phyloP scores from a whole-genome alignment of 345 rosid genomes.

The Draba incana region DNA sequence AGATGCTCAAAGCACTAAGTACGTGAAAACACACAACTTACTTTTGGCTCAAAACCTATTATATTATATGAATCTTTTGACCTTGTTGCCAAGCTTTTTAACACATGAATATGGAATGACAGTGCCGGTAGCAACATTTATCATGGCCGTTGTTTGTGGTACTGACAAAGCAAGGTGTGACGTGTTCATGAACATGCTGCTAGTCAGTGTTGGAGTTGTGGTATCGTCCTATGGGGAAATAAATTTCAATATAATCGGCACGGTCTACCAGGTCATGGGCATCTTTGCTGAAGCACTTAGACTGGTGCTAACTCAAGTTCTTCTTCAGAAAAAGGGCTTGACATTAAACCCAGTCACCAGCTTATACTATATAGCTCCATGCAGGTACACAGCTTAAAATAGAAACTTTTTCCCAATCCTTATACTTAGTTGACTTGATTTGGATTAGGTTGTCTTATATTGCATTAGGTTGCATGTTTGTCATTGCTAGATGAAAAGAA shows the following conservation, averaged over 20 bases:
- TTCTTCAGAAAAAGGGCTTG: constrained; percentile 90
- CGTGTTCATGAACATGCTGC: constrained; percentile 89
- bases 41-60: constrained; percentile 12
- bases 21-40: constrained; percentile 45
- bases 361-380: constrained; percentile 94
- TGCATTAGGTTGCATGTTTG: background rate
- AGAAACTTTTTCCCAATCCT: too few relatives aligned
- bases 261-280: constrained; percentile 92
- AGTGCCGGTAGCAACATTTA: constrained; percentile 98
- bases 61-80: constrained; percentile 15
- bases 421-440: constrained; percentile 17
- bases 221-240: constrained; percentile 95
- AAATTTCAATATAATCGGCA: constrained; percentile 85
- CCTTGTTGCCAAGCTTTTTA: constrained; percentile 8
- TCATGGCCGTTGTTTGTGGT: constrained; percentile 85
- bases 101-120: constrained; percentile 43
- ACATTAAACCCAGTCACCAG: constrained; percentile 89
- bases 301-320: constrained; percentile 94
- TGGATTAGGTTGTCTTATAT: background rate
- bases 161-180: constrained; percentile 92
- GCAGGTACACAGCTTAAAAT: constrained; percentile 91
- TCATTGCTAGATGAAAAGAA: constrained; percentile 12
- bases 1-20: constrained; percentile 98
- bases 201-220: constrained; percentile 96
- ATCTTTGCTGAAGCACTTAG: constrained; percentile 97